These are phyloP conservation scores for Thymus mandschuricus DNA, from an alignment of 257 asterid genomes.

Conservation along the genomic window DNA sequence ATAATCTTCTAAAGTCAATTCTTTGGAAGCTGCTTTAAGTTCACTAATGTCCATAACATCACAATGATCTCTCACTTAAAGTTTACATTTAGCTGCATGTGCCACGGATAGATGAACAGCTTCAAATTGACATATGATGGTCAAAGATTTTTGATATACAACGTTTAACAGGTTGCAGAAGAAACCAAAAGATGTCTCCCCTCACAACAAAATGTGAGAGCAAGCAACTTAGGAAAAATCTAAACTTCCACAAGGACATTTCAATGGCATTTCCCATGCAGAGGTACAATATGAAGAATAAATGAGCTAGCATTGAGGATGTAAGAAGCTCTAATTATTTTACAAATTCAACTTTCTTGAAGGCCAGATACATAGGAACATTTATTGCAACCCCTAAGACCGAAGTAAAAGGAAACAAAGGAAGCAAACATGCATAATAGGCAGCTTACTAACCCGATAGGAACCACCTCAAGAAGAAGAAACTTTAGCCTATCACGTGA, in stretches of 20 bases:
- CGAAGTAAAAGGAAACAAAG: conserved; percentile 6
- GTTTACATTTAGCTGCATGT: conserved; percentile 8
- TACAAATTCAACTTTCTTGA: background rate
- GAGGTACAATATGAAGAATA: background rate
- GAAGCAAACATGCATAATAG: conserved; percentile 5
- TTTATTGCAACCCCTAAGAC: background rate
- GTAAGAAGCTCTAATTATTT: no score
- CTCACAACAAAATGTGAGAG: conserved; percentile 9
- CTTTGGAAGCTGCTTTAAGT: conserved; percentile 1
- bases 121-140: background rate
- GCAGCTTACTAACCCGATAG: conserved; percentile 70
- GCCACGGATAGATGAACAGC: background rate
- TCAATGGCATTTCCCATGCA: background rate
- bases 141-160: background rate
- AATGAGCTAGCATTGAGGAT: no score
- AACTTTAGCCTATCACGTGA: conserved; percentile 60
- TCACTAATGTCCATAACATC: background rate
- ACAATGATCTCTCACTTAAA: background rate
- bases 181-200: background rate
- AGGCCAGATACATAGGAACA: background rate
- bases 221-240: background rate
- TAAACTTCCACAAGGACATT: background rate
- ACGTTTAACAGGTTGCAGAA: background rate
- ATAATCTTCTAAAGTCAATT: conserved; percentile 5
- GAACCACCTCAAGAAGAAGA: conserved; percentile 69